phyloP scores from a whole-genome alignment of 108 stramenopile genomes.

The Cyclotella baltica region DNA sequence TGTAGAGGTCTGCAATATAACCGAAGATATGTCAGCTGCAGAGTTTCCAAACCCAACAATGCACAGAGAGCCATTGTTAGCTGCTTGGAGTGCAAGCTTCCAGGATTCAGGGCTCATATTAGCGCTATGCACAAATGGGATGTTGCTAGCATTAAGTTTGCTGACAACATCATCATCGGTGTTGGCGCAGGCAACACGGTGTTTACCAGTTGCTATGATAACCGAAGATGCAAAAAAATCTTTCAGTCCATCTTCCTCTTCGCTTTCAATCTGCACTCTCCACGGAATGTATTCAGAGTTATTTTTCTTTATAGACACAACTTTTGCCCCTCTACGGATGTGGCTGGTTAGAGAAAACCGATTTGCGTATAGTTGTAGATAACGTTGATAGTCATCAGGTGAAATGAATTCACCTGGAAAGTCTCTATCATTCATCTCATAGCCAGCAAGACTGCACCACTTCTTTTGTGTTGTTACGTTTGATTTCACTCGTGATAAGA shows the following conservation, averaged over 20 bases:
- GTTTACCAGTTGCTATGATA: slow-evolving; percentile 61
- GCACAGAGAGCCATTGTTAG: slow-evolving; percentile 40
- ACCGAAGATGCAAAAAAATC: slow-evolving; percentile 46
- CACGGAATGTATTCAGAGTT: slow-evolving; percentile 38
- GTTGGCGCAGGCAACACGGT: slow-evolving; percentile 42
- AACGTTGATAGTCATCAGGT: slow-evolving; percentile 53
- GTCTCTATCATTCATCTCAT: slow-evolving; percentile 41
- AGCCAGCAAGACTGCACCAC: slow-evolving; percentile 60
- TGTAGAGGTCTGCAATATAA: slow-evolving; percentile 42
- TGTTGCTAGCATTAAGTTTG: slow-evolving; percentile 26
- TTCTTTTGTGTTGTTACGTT: slow-evolving; percentile 61
- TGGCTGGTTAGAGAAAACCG: slow-evolving; percentile 43
- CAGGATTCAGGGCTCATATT: slow-evolving; percentile 37
- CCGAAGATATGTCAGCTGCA: slow-evolving; percentile 46
- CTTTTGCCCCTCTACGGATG: slow-evolving; percentile 51
- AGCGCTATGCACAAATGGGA: slow-evolving; percentile 46
- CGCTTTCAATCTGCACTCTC: slow-evolving; percentile 29
- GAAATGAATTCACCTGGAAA: slow-evolving; percentile 50
- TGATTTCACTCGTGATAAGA: slow-evolving; percentile 40
- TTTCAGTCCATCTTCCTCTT: neutral
- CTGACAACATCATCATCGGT: slow-evolving; percentile 42
- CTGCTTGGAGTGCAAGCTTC: slow-evolving; percentile 40
- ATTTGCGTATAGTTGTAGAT: slow-evolving; percentile 47
- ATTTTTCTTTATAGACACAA: slow-evolving; percentile 45
- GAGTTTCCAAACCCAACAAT: slow-evolving; percentile 63